These are phyloP conservation scores for Apiospora sp. DNA, from an alignment of 2,329 filamentous ascomycete species.

Conservation along the genomic window DNA sequence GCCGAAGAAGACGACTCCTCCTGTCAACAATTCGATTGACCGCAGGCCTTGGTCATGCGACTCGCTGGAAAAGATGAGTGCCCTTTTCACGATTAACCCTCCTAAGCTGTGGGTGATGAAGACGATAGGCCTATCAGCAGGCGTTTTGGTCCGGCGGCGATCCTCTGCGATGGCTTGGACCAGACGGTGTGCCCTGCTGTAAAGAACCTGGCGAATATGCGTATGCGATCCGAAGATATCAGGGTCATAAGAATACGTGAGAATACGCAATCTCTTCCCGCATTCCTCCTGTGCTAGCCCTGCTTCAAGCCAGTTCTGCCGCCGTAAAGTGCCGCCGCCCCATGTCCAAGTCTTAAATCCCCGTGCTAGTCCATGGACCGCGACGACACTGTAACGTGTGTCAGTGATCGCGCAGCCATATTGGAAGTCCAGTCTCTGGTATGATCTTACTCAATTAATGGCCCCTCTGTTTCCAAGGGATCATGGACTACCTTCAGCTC, in stretches of 20 bases:
- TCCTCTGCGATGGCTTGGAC: background rate
- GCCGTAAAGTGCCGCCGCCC: background rate
- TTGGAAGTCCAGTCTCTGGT: background rate
- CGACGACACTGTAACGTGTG: background rate
- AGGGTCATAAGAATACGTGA: constrained; percentile 7
- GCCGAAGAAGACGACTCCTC: constrained; percentile 15
- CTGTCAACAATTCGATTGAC: background rate
- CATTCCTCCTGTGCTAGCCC: constrained; percentile 12
- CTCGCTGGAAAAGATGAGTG: constrained; percentile 14
- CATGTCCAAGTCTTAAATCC: constrained; percentile 18
- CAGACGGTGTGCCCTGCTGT: background rate
- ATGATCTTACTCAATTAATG: background rate
- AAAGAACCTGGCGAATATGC: constrained; percentile 7
- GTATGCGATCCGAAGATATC: constrained; percentile 7
- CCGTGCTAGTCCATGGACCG: constrained; percentile 9
- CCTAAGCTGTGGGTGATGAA: constrained; percentile 12
- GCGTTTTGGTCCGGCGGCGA: background rate
- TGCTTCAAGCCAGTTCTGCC: constrained; percentile 17
- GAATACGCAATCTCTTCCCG: background rate
- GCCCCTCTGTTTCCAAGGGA: background rate
- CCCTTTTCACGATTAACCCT: background rate
- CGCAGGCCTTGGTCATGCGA: background rate
- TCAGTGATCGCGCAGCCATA: background rate
- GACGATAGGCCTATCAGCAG: background rate
- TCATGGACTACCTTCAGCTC: background rate